Base-by-base conservation (phyloP, 176 grass and related monocot genomes). In the Panicum miliaceum region DNA sequence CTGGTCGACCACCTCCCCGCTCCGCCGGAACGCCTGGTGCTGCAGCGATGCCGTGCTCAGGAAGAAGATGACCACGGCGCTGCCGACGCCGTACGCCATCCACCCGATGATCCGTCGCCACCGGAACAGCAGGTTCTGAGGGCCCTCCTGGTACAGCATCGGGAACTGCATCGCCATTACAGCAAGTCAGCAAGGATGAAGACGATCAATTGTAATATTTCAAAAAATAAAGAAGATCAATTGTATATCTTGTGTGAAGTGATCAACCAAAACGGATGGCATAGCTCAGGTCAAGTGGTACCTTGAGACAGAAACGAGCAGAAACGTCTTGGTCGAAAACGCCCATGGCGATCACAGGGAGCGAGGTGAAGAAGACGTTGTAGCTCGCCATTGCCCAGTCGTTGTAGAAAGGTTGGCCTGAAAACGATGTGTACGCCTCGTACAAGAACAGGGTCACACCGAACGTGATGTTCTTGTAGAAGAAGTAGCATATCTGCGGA, bases 391-490 rank as follows among this genome's bases (percentile, higher is more conserved):
- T 61, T 4, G 85, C 80, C 96, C 96, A 98, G 54, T 95, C 93
- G 36, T 98, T 93, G 78, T 98, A 98, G 1, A 87, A 87, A 43
- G 85, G 3, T 46, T 93, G 72, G 4, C 91, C 96, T 0, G 96
- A 95, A 23, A 93, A 98, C 1, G 92, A 87, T 0, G 96, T 66
- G 58, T 93, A 76, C 14, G 77, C 89, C 69, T 98, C 96, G 20
- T 78, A 98, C 76, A 94, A 73, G 84, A 98, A 98, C 61, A 95
- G 25, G 8, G 96, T 95, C 73, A 93, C 60, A 7, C 96, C 96
- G 11, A 98, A 98, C n/a, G 86, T 82, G 75, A 98, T 84, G 79
- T 98, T 98, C 89, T 98, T 98, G 56, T 95, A 98, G 62, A 98
- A 95, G 89, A 98, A 98, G 79, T 95, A 98, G 82, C 96, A 98